phyloP scores from a whole-genome alignment of 1,284 basidiomycete species.

The Cryptococcus sp. region DNA sequence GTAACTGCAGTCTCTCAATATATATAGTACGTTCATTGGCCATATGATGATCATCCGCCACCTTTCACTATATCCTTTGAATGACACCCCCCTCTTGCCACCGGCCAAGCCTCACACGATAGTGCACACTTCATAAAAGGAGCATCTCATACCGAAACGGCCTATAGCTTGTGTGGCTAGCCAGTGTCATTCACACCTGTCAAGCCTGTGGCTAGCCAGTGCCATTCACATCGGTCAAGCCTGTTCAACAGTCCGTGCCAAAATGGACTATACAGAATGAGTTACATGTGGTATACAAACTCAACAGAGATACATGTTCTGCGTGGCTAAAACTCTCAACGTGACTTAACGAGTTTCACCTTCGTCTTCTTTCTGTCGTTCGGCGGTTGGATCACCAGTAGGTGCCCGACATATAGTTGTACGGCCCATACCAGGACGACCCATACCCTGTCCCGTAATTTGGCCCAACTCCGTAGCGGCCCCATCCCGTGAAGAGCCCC shows the following conservation, averaged over 20 bases:
- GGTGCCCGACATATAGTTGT: conserved; percentile 29
- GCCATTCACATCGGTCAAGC: no score
- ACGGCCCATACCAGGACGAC: conserved; percentile 24
- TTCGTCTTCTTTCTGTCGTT: background rate
- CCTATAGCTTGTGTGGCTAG: no score
- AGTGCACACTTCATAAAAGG: no score
- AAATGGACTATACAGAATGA: no score
- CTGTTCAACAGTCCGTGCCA: no score
- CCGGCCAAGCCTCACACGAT: background rate
- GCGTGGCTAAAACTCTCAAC: no score
- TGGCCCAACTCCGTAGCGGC: conserved; percentile 27
- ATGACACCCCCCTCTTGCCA: background rate
- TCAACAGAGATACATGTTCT: background rate
- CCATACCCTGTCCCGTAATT: conserved; percentile 28
- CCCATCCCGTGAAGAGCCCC: conserved; percentile 20
- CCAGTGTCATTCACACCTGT: no score
- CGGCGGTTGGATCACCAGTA: conserved; percentile 23
- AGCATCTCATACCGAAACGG: no score
- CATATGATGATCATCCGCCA: background rate
- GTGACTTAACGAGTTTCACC: no score
- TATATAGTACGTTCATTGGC: background rate
- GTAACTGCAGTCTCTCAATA: no score
- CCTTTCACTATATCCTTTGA: background rate
- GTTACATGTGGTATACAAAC: no score
- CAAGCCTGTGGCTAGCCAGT: no score